These are phyloP conservation scores for Sarcomyxa edulis DNA, from an alignment of 768 basidiomycete species.

Conservation along the genomic window DNA sequence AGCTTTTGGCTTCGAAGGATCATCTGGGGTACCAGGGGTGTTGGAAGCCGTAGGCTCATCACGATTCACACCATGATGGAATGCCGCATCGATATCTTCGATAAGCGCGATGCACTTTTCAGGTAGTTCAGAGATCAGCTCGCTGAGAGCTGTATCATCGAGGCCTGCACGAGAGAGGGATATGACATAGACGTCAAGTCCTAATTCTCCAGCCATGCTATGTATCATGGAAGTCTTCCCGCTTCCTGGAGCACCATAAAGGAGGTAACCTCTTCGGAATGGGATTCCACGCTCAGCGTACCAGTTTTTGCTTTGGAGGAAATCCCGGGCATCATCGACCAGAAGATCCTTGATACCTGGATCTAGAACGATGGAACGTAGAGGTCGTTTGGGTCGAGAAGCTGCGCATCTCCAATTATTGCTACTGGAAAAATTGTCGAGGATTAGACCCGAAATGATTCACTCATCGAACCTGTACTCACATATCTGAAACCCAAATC, in stretches of 20 bases:
- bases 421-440: conserved; percentile 3
- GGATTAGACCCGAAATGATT: not conserved
- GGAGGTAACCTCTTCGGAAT: conserved; percentile 75
- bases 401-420: conserved; percentile 52
- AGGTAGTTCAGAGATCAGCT: conserved; percentile 59
- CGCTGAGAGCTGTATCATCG: conserved; percentile 55
- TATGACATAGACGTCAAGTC: conserved; percentile 67
- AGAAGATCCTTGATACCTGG: conserved; percentile 62
- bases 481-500: conserved; percentile 47
- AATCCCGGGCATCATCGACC: conserved; percentile 66
- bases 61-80: conserved; percentile 40
- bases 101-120: conserved; percentile 70
- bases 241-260: conserved; percentile 71
- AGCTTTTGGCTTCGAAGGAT: conserved; percentile 1
- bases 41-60: conserved; percentile 15
- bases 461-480: conserved; percentile 3
- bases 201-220: conserved; percentile 72
- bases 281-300: conserved; percentile 76
- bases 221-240: conserved; percentile 81
- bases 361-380: conserved; percentile 66
- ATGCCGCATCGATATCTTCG: conserved; percentile 83
- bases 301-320: conserved; percentile 65
- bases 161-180: conserved; percentile 59
- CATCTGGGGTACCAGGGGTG: not conserved
- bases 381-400: conserved; percentile 57